phyloP scores from a whole-genome alignment of 345 rosid genomes.

The Hibiscus tridactylites region DNA sequence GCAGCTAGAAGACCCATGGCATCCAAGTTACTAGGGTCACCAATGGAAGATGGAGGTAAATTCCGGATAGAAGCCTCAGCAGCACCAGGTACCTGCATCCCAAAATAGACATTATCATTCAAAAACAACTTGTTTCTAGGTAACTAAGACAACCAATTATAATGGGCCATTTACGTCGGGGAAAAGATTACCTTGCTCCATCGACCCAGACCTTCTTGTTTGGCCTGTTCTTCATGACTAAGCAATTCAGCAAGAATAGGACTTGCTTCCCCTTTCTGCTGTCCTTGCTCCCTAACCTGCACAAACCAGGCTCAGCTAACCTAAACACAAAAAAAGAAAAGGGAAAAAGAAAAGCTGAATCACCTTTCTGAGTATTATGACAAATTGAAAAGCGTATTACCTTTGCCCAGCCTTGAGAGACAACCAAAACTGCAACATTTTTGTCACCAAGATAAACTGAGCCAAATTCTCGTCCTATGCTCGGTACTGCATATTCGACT shows the following conservation, averaged over 20 bases:
- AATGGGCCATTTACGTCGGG: not conserved
- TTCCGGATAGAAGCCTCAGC: constrained; percentile 70
- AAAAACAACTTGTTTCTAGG: not conserved
- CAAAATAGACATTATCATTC: constrained; percentile 1
- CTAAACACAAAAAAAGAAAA: not conserved
- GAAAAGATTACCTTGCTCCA: constrained; percentile 48
- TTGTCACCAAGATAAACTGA: constrained; percentile 75
- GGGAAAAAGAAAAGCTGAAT: not conserved
- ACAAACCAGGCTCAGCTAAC: constrained; percentile 10
- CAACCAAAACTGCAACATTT: constrained; percentile 70
- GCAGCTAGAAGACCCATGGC: constrained; percentile 45
- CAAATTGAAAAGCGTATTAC: constrained; percentile 26
- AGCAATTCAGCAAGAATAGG: constrained; percentile 63
- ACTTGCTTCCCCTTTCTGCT: constrained; percentile 87
- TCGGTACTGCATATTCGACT: constrained; percentile 73
- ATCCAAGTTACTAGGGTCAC: constrained; percentile 38
- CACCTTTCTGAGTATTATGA: not conserved
- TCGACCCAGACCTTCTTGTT: constrained; percentile 67
- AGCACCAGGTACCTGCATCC: constrained; percentile 39
- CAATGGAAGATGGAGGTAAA: constrained; percentile 92
- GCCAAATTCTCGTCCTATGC: constrained; percentile 82
- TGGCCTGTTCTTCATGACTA: constrained; percentile 69
- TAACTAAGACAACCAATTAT: not conserved
- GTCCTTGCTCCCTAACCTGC: constrained; percentile 79
- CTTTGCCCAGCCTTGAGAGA: constrained; percentile 91